A percentile compares a stretch with the other conserved stretches of the same genome.
Evolutionary conservation across 148 eudicot genomes (phyloP).

Genomic region (Bassia scoparia): DNA sequence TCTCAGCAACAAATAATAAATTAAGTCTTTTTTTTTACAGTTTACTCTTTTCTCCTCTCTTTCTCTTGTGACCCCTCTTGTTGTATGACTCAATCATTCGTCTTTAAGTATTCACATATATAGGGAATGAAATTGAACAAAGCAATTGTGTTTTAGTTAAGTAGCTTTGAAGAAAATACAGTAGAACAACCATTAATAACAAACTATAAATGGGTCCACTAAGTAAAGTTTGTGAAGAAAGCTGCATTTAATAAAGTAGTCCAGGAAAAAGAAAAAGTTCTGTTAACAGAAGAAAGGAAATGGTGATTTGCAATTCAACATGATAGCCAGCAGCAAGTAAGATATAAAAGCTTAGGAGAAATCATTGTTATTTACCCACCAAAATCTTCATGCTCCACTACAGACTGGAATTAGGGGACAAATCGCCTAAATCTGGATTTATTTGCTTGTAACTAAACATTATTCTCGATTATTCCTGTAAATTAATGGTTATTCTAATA

Average conservation of each 20-base stretch:
- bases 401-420: conserved; percentile 3
- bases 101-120: not conserved
- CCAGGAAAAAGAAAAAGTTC: conserved; percentile 10
- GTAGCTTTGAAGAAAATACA: not conserved
- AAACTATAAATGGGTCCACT: not conserved
- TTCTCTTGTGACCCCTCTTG: not conserved
- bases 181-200: not conserved
- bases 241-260: conserved; percentile 11
- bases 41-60: not conserved
- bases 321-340: not conserved
- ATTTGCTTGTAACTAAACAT: not conserved
- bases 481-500: not conserved
- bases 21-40: not conserved
- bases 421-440: not conserved
- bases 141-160: not conserved
- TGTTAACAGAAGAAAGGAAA: conserved; percentile 11
- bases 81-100: not conserved
- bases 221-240: conserved; percentile 12
- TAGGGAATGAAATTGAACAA: not conserved
- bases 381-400: conserved; percentile 10
- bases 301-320: not conserved
- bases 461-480: not conserved
- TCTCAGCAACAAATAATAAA: too few relatives aligned
- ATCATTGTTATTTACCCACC: conserved; percentile 13
- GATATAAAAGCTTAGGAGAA: not conserved